These are phyloP conservation scores for Hirsutella minnesotensis DNA, from an alignment of 2,329 filamentous ascomycete species.

Conservation along the genomic window DNA sequence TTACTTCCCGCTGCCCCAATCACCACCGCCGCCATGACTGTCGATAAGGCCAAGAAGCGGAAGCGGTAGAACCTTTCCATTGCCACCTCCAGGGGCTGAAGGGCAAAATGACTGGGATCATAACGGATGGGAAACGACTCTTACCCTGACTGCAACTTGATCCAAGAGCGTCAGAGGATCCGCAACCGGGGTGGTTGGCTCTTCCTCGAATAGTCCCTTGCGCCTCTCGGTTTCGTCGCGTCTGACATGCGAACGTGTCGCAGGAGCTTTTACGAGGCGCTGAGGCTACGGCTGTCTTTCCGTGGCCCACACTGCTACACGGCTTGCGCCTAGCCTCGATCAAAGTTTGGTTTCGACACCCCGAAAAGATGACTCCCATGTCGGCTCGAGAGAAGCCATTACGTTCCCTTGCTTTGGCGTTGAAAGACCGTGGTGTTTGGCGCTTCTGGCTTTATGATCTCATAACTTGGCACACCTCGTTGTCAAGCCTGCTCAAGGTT, in stretches of 20 bases:
- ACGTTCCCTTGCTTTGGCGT: constrained; percentile 25
- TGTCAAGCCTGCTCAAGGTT: background rate
- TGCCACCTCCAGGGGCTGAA: background rate
- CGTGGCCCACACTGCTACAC: too few relatives aligned
- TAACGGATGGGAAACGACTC: background rate
- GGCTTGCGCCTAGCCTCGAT: too few relatives aligned
- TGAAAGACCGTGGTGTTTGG: constrained; percentile 14
- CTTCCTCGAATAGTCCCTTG: too few relatives aligned
- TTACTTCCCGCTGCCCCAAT: constrained; percentile 34
- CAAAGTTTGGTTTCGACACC: too few relatives aligned
- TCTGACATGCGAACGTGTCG: too few relatives aligned
- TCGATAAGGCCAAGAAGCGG: constrained; percentile 50
- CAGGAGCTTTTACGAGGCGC: too few relatives aligned
- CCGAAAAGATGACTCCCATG: constrained; percentile 25
- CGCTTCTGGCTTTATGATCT: constrained; percentile 1
- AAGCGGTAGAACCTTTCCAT: constrained; percentile 33
- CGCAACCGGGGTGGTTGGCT: too few relatives aligned
- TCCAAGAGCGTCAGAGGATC: too few relatives aligned
- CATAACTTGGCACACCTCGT: constrained; percentile 1
- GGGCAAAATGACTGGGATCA: background rate
- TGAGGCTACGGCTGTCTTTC: too few relatives aligned
- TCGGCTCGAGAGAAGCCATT: constrained; percentile 22
- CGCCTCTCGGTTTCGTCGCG: too few relatives aligned
- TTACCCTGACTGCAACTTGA: background rate
- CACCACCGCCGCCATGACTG: constrained; percentile 19